Percentiles rank a stretch among this genome's conserved stretches.
phyloP scores from a whole-genome alignment of 192 early-diverging fungal genomes.

The Backusella morwellensis region DNA sequence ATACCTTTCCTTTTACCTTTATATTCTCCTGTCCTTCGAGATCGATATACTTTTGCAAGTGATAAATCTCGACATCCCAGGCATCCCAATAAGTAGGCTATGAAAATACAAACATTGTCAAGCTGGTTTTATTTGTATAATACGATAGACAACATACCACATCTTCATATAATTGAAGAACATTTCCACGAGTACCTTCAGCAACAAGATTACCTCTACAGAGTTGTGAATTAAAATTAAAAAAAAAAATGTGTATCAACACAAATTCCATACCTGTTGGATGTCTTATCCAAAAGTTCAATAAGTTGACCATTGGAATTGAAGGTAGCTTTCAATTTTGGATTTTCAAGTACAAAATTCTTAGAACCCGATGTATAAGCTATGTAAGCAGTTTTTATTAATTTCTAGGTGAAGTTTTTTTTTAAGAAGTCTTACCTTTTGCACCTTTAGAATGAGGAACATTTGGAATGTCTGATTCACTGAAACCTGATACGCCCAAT shows the following conservation, averaged over 20 bases:
- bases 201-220: slow-evolving; percentile 55
- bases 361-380: slow-evolving; percentile 6
- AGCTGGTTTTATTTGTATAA: slow-evolving; percentile 45
- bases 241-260: neutral
- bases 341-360: slow-evolving; percentile 70
- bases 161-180: slow-evolving; percentile 85
- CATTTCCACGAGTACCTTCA: slow-evolving; percentile 60
- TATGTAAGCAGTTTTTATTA: neutral
- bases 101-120: neutral
- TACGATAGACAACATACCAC: slow-evolving; percentile 38
- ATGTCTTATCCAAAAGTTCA: slow-evolving; percentile 56
- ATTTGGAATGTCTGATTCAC: neutral
- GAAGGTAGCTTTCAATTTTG: slow-evolving; percentile 65
- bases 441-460: neutral
- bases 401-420: neutral
- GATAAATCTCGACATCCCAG: slow-evolving; percentile 88
- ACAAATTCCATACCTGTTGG: slow-evolving; percentile 8
- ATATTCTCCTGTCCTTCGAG: slow-evolving; percentile 48
- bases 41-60: slow-evolving; percentile 77
- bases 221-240: neutral
- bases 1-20: slow-evolving; percentile 24
- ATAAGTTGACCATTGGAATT: slow-evolving; percentile 70
- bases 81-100: slow-evolving; percentile 58
- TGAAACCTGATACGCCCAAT: slow-evolving; percentile 1
- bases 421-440: neutral